These are phyloP conservation scores for Sporothrix euskadiensis DNA, from an alignment of 2,329 filamentous ascomycete species.

Conservation along the genomic window DNA sequence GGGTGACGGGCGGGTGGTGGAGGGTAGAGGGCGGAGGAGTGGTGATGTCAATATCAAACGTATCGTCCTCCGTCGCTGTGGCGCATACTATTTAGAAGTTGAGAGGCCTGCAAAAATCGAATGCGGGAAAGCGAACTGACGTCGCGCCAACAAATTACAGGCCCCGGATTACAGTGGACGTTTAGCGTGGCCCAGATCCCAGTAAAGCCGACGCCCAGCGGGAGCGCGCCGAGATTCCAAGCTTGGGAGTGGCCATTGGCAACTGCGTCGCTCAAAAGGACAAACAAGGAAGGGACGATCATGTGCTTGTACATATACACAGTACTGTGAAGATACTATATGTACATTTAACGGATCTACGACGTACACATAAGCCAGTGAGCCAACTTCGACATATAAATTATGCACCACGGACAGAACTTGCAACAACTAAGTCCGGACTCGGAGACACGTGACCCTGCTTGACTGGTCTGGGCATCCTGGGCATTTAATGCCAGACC, in stretches of 20 bases:
- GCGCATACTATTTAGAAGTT: background rate
- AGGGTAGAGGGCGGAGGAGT: background rate
- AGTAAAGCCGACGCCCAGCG: conserved; percentile 5
- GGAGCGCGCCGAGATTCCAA: conserved; percentile 3
- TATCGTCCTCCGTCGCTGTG: background rate
- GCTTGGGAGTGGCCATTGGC: background rate
- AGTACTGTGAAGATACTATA: no score
- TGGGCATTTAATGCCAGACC: background rate
- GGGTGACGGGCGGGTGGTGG: background rate
- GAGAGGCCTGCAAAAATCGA: conserved; percentile 19
- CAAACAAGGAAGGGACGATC: background rate
- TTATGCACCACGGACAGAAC: background rate
- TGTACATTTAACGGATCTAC: no score
- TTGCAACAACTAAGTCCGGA: background rate
- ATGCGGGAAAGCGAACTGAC: background rate
- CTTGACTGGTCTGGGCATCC: background rate
- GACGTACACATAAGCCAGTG: no score
- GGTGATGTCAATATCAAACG: background rate
- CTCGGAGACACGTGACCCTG: background rate
- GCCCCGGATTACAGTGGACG: conserved; percentile 4
- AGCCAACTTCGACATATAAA: background rate
- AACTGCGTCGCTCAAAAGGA: background rate
- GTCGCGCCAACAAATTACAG: conserved; percentile 13
- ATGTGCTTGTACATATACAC: background rate
- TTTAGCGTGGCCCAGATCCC: background rate